Conservation (phyloP, 768 basidiomycete species). For the Termitomyces sp. region DNA sequence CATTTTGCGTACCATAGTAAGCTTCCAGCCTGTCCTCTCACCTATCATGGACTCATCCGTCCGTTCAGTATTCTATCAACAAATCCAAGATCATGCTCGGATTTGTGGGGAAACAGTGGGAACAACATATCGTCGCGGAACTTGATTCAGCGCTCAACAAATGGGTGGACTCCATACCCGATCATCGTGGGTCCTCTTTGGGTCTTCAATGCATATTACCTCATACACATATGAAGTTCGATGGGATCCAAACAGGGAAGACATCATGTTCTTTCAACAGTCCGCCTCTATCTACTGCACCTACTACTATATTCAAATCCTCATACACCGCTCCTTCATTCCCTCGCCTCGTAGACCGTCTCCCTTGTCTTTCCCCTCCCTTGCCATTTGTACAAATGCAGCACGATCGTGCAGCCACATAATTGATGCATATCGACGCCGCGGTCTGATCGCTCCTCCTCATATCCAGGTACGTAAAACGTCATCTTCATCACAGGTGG, state of each 20-base stretch:
- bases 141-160: conserved; percentile 69
- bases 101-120: conserved; percentile 61
- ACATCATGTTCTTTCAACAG: conserved; percentile 50
- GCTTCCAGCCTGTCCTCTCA: conserved; percentile 15
- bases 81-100: conserved; percentile 65
- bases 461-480: conserved; percentile 29
- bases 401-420: conserved; percentile 82
- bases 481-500: conserved; percentile 1
- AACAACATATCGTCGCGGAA: conserved; percentile 64
- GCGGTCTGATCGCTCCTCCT: conserved; percentile 26
- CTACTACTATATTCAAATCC: conserved; percentile 63
- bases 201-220: neutral
- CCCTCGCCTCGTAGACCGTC: conserved; percentile 50
- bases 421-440: conserved; percentile 51
- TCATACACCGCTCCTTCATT: conserved; percentile 78
- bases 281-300: conserved; percentile 50
- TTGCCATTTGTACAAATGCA: conserved; percentile 76
- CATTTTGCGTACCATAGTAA: conserved; percentile 58
- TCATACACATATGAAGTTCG: conserved; percentile 29
- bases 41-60: conserved; percentile 34
- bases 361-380: conserved; percentile 53
- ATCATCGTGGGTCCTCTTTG: conserved; percentile 39
- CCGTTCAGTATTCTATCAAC: conserved; percentile 90
- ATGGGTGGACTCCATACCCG: conserved; percentile 67
- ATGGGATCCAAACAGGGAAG: conserved; percentile 49